Percentiles rank a stretch among this genome's conserved stretches.
Conservation (phyloP, 495 filamentous ascomycete genomes). For the Xylaria curta region DNA sequence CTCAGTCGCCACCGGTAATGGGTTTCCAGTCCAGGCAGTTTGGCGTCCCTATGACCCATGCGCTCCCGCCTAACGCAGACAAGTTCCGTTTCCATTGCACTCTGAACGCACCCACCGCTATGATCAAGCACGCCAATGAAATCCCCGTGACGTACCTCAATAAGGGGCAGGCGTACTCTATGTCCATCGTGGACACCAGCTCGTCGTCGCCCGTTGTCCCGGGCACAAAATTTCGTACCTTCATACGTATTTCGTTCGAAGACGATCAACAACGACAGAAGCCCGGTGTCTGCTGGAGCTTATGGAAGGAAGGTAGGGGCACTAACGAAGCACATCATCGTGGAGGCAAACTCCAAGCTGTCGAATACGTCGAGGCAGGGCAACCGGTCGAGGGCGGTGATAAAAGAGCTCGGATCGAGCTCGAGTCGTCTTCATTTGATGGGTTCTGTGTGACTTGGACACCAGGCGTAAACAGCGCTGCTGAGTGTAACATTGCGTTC, state of each 20-base stretch:
- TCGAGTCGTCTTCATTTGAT: slow-evolving; percentile 86
- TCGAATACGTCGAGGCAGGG: slow-evolving; percentile 86
- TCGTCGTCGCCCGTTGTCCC: slow-evolving; percentile 46
- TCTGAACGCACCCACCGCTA: slow-evolving; percentile 93
- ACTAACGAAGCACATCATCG: slow-evolving; percentile 88
- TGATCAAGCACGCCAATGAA: slow-evolving; percentile 85
- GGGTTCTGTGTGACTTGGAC: slow-evolving; percentile 92
- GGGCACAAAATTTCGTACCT: slow-evolving; percentile 77
- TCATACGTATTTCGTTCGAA: slow-evolving; percentile 90
- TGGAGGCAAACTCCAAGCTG: slow-evolving; percentile 85
- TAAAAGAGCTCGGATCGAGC: slow-evolving; percentile 73
- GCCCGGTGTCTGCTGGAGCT: slow-evolving; percentile 85
- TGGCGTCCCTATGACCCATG: slow-evolving; percentile 48
- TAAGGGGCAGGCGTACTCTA: slow-evolving; percentile 89
- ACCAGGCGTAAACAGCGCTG: slow-evolving; percentile 62
- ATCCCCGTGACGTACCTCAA: slow-evolving; percentile 96
- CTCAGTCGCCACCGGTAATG: slow-evolving; percentile 53
- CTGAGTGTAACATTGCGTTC: slow-evolving; percentile 82
- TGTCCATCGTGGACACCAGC: slow-evolving; percentile 77
- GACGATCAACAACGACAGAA: slow-evolving; percentile 86
- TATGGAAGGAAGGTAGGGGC: slow-evolving; percentile 95
- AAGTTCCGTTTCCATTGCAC: slow-evolving; percentile 93
- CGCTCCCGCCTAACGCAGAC: slow-evolving; percentile 51
- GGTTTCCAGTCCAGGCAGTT: slow-evolving; percentile 47
- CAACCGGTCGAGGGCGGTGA: slow-evolving; percentile 73